phyloP scores from a whole-genome alignment of 163 green algal species.

The Scenedesmus sp. region DNA sequence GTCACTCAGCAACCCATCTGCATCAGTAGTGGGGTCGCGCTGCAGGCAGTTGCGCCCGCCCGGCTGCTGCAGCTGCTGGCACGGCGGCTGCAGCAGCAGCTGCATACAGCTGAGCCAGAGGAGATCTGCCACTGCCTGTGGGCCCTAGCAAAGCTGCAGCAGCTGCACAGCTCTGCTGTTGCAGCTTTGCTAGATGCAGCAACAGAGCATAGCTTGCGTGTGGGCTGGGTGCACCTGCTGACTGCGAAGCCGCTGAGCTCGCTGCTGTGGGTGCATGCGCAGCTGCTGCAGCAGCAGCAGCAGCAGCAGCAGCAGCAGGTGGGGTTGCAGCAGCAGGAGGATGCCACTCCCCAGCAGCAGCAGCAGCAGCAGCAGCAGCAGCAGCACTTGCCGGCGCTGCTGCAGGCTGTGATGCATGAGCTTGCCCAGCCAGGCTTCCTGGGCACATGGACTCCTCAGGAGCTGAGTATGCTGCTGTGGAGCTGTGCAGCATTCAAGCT shows the following conservation, averaged over 20 bases:
- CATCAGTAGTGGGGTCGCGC: neutral
- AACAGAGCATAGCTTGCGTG: neutral
- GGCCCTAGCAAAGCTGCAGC: conserved; percentile 41
- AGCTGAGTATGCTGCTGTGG: conserved; percentile 54
- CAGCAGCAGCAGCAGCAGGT: conserved; percentile 29
- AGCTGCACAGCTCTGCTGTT: too few species aligned
- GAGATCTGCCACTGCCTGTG: conserved; percentile 47
- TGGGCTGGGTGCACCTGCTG: conserved; percentile 41
- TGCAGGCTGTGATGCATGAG: conserved; percentile 38
- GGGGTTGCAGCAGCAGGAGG: neutral
- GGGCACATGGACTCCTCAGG: conserved; percentile 40
- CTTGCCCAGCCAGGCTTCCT: conserved; percentile 28
- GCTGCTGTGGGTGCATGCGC: conserved; percentile 51
- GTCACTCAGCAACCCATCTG: neutral
- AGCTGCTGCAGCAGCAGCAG: conserved; percentile 17
- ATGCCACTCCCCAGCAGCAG: neutral
- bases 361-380: conserved; percentile 35
- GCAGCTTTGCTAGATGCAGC: neutral
- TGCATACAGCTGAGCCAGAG: conserved; percentile 33
- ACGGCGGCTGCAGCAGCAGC: neutral
- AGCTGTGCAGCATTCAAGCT: conserved; percentile 31
- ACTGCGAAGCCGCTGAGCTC: conserved; percentile 34
- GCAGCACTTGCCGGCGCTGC: conserved; percentile 14
- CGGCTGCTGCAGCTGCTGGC: neutral
- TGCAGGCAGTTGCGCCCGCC: neutral